Evolutionary conservation across 2,329 filamentous ascomycete genomes (phyloP), one percentile per base, ranked within the genome.

Genomic region (Fusarium anguioides): DNA sequence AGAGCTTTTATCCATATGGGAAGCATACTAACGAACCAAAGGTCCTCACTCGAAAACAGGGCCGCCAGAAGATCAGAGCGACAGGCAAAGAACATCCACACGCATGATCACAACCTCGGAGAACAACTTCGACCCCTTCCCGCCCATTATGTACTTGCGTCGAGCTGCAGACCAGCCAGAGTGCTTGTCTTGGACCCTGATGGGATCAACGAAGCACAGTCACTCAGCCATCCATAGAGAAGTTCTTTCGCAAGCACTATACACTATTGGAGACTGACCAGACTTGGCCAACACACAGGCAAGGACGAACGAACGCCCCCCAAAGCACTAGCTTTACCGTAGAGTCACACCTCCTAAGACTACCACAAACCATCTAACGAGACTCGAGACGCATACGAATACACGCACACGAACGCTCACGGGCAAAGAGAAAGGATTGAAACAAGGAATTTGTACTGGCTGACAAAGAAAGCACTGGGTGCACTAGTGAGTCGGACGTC

Each of bases 391-490:
- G 1, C 14, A 33, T 37, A 14, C 1, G 10, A 12, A 17, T n/a
- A 21, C 23, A 21, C 23, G 24, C 7, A 23, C 0, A 23, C 3
- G n/a, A n/a, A 17, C 9, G 8, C 10, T 17, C n/a, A 27, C 1
- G 23, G 15, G 3, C 0, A 18, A 23, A 24, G 17, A 11, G 9
- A 17, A 4, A 27, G 8, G 9, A 7, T 26, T 4, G 15, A 6
- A 1, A 4, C 1, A 12, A 18, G 42, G 20, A 1, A 8, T 15
- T 24, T 5, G 7, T 6, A 2, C 6, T 4, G 9, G 27, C 31
- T 23, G 7, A 58, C 20, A 63, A 58, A 63, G 42, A 36, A 40
- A 14, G 3, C 12, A 24, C 7, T 20, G 20, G 17, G 21, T 14
- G 27, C 15, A 18, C 11, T 40, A 20, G 17, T 36, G 15, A 59